These are phyloP conservation scores for Zygnema circumcarinatum DNA, from an alignment of 139 green algal genomes.

Conservation along the genomic window DNA sequence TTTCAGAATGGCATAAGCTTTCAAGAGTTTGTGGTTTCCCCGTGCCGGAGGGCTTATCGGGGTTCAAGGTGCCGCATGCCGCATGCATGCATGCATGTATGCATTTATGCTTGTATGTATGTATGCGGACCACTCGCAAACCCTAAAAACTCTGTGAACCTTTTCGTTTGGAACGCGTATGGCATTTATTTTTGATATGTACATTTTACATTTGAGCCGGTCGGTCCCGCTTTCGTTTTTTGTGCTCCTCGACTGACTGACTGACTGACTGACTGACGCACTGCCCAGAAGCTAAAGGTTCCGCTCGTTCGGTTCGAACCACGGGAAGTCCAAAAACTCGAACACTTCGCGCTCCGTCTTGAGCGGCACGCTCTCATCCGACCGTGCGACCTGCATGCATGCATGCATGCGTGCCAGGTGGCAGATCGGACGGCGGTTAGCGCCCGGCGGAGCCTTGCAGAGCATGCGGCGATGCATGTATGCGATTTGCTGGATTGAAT, in stretches of 20 bases:
- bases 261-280: no score
- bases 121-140: not conserved
- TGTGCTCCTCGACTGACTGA: no score
- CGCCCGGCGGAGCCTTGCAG: not conserved
- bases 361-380: not conserved
- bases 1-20: not conserved
- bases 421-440: not conserved
- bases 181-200: not conserved
- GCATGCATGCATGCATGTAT: not conserved
- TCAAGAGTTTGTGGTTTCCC: not conserved
- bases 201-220: no score
- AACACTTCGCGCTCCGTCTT: constrained; percentile 46
- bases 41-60: not conserved
- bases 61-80: not conserved
- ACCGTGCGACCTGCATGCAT: constrained; percentile 10
- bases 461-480: not conserved
- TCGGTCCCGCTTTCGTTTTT: no score
- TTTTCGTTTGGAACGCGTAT: not conserved
- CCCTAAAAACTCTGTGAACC: not conserved
- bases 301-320: constrained; percentile 49
- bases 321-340: constrained; percentile 46
- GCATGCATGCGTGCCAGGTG: not conserved
- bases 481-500: not conserved
- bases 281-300: no score
- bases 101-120: not conserved